These are phyloP conservation scores for Pichia deserticola DNA, from an alignment of 805 yeast species.

Conservation along the genomic window DNA sequence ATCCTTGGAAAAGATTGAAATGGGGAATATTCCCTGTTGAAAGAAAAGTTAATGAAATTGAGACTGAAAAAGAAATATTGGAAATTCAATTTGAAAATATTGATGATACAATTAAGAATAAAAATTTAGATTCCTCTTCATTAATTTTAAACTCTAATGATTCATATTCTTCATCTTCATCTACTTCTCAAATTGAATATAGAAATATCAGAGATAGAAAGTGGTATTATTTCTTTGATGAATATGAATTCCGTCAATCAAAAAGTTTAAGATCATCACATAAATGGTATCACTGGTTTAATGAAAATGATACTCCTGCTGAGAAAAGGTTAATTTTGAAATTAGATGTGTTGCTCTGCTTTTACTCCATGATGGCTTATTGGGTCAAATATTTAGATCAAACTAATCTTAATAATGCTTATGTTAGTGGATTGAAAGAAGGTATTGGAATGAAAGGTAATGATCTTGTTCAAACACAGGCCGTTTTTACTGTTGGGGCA, in stretches of 20 bases:
- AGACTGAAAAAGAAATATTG: too few relatives aligned
- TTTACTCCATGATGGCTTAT: slow-evolving; percentile 51
- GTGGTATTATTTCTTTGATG: slow-evolving; percentile 54
- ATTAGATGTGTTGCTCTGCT: slow-evolving; percentile 46
- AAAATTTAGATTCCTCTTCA: background rate
- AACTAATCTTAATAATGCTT: slow-evolving; percentile 56
- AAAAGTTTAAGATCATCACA: slow-evolving; percentile 25
- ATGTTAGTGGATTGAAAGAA: slow-evolving; percentile 58
- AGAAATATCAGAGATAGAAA: slow-evolving; percentile 46
- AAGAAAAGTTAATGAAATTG: background rate
- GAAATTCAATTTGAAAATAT: too few relatives aligned
- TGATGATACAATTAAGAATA: background rate
- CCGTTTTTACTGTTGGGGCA: slow-evolving; percentile 51
- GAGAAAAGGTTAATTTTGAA: slow-evolving; percentile 42
- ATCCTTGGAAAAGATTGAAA: slow-evolving; percentile 2
- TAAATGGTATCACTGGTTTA: slow-evolving; percentile 52
- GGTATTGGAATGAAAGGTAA: slow-evolving; percentile 52
- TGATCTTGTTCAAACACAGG: slow-evolving; percentile 54
- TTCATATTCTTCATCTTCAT: background rate
- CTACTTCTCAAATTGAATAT: slow-evolving; percentile 26
- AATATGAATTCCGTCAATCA: slow-evolving; percentile 50
- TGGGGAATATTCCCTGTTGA: slow-evolving; percentile 5
- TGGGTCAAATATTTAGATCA: slow-evolving; percentile 64
- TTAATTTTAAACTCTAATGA: background rate
- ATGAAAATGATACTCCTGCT: slow-evolving; percentile 40